Percentiles rank a stretch among this genome's conserved stretches.
Evolutionary conservation across 306 rosid genomes (phyloP).

Genomic region (Psophocarpus tetragonolobus): DNA sequence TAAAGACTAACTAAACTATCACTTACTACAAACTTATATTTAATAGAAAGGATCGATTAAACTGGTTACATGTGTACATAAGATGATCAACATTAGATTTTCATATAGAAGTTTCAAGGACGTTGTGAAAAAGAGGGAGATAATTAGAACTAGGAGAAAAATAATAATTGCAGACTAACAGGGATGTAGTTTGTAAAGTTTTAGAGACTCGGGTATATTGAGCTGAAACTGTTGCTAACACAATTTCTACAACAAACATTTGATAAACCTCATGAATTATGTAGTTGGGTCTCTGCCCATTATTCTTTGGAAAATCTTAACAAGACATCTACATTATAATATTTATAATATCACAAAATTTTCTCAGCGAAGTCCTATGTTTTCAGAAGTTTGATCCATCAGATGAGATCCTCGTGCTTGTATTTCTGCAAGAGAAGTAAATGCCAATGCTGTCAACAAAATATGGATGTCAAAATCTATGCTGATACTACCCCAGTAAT

Average conservation of each 20-base stretch:
- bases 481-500: not conserved
- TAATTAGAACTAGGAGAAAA: not conserved
- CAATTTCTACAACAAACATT: constrained; percentile 39
- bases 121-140: constrained; percentile 9
- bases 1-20: too few relatives aligned
- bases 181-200: constrained; percentile 33
- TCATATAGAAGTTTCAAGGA: not conserved
- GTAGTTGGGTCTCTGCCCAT: constrained; percentile 44
- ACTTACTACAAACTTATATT: too few relatives aligned
- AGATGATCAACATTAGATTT: not conserved
- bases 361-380: constrained; percentile 35
- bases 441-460: constrained; percentile 24
- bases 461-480: not conserved
- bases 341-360: constrained; percentile 41
- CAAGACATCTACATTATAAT: constrained; percentile 30
- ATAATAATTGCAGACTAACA: constrained; percentile 30
- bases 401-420: constrained; percentile 27
- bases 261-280: constrained; percentile 32
- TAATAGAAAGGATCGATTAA: too few relatives aligned
- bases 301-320: constrained; percentile 42
- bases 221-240: constrained; percentile 45
- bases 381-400: constrained; percentile 47
- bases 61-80: not conserved
- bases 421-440: constrained; percentile 55
- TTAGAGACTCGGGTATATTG: constrained; percentile 33